Evolutionary conservation across 2,329 filamentous ascomycete species (phyloP).

Genomic region (Cladobotryum protrusum): DNA sequence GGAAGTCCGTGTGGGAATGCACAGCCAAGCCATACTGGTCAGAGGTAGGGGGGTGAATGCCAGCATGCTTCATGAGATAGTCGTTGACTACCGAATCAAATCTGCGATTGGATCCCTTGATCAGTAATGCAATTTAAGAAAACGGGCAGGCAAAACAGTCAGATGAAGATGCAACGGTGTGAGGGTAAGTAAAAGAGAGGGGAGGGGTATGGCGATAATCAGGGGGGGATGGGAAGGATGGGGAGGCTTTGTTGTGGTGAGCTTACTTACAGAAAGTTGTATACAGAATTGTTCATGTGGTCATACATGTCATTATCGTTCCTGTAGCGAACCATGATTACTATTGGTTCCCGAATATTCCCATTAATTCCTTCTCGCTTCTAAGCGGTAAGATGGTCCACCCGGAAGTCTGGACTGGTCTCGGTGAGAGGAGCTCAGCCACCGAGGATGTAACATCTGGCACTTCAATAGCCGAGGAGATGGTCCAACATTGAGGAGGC

Average conservation of each 20-base stretch:
- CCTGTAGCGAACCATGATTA: conserved; percentile 40
- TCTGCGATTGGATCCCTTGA: conserved; percentile 27
- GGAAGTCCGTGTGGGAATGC: conserved; percentile 79
- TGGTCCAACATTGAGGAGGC: no score
- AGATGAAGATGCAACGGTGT: background rate
- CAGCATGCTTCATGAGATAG: conserved; percentile 76
- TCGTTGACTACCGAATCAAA: conserved; percentile 89
- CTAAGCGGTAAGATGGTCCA: no score
- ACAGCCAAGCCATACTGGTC: conserved; percentile 77
- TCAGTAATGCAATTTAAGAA: background rate
- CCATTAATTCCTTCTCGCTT: no score
- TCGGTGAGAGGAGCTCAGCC: no score
- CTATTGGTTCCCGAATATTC: background rate
- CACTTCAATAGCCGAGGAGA: no score
- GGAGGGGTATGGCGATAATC: background rate
- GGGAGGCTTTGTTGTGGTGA: conserved; percentile 4
- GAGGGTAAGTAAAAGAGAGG: background rate
- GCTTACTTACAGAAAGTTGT: conserved; percentile 61
- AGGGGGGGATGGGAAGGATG: background rate
- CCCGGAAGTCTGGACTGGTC: background rate
- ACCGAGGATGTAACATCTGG: no score
- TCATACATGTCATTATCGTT: conserved; percentile 93
- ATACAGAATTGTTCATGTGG: conserved; percentile 87
- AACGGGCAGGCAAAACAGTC: background rate
- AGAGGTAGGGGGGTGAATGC: conserved; percentile 63